phyloP scores from a whole-genome alignment of 2,329 filamentous ascomycete genomes.

The Metarhizium brunneum region DNA sequence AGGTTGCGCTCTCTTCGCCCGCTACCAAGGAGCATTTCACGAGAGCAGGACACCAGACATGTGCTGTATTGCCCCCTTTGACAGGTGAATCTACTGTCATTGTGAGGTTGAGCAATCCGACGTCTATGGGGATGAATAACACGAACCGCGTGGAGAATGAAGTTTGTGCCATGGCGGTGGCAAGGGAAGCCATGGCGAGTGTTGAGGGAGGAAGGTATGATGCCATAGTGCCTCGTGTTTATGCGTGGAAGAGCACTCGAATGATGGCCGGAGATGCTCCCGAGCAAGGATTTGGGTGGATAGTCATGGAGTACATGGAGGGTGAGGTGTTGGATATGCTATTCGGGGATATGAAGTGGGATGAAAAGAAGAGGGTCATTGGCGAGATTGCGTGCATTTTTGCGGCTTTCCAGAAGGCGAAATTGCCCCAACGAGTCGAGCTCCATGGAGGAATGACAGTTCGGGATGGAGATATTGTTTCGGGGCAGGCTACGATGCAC shows the following conservation, averaged over 20 bases:
- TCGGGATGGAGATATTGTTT: conserved; percentile 1
- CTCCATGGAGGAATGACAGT: neutral
- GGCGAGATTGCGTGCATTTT: neutral
- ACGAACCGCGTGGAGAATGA: conserved; percentile 17
- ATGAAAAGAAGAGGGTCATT: no score
- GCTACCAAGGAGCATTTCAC: conserved; percentile 1
- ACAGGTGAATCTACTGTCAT: conserved; percentile 4
- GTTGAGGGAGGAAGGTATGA: conserved; percentile 12
- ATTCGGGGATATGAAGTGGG: no score
- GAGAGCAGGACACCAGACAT: neutral
- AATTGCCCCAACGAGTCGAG: neutral
- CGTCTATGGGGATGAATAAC: conserved; percentile 6
- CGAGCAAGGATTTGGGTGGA: no score
- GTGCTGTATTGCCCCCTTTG: neutral
- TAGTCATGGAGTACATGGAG: no score
- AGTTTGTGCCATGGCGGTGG: conserved; percentile 11
- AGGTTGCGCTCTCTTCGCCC: conserved; percentile 5
- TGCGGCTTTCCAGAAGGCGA: neutral
- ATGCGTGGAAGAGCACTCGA: no score
- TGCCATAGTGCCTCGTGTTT: conserved; percentile 2
- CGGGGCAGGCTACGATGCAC: conserved; percentile 10
- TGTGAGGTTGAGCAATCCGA: conserved; percentile 10
- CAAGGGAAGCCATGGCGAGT: neutral
- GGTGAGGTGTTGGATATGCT: no score
- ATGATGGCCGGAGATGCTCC: no score